Percentiles rank a stretch among this genome's conserved stretches.
Conservation (phyloP, 208 protist genomes). For the Trypanosoma theileri region DNA sequence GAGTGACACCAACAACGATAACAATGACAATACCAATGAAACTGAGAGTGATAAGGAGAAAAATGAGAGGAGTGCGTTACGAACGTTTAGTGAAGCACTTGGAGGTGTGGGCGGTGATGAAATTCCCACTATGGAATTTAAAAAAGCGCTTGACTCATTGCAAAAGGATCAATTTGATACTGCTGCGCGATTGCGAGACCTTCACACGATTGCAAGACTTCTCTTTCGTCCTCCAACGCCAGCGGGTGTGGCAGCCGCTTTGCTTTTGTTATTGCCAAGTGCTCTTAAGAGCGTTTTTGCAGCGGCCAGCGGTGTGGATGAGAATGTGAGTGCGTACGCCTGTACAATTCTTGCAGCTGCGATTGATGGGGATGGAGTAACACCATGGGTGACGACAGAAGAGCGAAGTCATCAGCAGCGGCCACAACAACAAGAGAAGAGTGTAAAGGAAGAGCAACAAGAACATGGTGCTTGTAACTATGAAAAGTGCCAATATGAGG, state of each 20-base stretch:
- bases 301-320: conserved; percentile 28
- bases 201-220: conserved; percentile 12
- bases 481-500: not conserved
- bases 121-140: conserved; percentile 1
- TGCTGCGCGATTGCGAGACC: conserved; percentile 12
- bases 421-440: not conserved
- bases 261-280: conserved; percentile 20
- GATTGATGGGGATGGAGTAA: conserved; percentile 2
- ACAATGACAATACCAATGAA: not conserved
- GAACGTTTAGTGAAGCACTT: conserved; percentile 10
- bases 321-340: conserved; percentile 23
- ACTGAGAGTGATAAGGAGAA: not conserved
- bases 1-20: not conserved
- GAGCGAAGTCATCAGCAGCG: not conserved
- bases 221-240: conserved; percentile 5
- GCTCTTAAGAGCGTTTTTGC: conserved; percentile 20
- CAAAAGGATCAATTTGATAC: conserved; percentile 31
- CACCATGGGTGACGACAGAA: too few species aligned
- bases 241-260: conserved; percentile 15
- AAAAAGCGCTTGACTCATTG: conserved; percentile 9
- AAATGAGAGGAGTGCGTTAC: not conserved
- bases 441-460: not conserved
- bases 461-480: not conserved
- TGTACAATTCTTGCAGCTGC: conserved; percentile 23
- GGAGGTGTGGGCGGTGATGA: conserved; percentile 3